These are phyloP conservation scores for Malus hybrid DNA, from an alignment of 331 rosid species.

Conservation along the genomic window DNA sequence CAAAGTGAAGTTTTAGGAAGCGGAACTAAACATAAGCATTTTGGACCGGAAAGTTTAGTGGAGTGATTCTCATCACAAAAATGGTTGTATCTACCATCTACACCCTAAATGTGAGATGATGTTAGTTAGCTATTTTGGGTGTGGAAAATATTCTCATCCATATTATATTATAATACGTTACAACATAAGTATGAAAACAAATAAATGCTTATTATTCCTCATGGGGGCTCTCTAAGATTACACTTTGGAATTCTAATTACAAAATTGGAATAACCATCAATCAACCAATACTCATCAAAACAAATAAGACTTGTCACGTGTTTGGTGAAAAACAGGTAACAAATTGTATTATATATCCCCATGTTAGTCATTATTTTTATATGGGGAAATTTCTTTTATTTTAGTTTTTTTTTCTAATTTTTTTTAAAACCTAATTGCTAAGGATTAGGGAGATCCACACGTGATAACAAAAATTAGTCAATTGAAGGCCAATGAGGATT, in stretches of 20 bases:
- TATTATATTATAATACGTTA: too few relatives aligned
- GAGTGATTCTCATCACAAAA: not conserved
- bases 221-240: too few relatives aligned
- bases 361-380: not conserved
- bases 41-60: not conserved
- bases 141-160: too few relatives aligned
- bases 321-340: not conserved
- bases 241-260: not conserved
- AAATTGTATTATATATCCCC: not conserved
- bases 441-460: not conserved
- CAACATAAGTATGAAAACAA: too few relatives aligned
- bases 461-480: not conserved
- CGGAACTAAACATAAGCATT: too few relatives aligned
- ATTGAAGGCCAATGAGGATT: not conserved
- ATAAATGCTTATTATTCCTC: too few relatives aligned
- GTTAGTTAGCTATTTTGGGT: too few relatives aligned
- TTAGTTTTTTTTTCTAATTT: too few relatives aligned
- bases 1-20: too few relatives aligned
- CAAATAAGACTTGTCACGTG: not conserved
- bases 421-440: too few relatives aligned
- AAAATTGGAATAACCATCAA: not conserved
- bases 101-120: not conserved
- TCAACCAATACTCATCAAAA: not conserved
- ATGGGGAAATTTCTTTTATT: not conserved
- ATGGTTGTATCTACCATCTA: not conserved